These are phyloP conservation scores for Aaosphaeria pasadenensis DNA, from an alignment of 2,329 filamentous ascomycete species.

Conservation along the genomic window DNA sequence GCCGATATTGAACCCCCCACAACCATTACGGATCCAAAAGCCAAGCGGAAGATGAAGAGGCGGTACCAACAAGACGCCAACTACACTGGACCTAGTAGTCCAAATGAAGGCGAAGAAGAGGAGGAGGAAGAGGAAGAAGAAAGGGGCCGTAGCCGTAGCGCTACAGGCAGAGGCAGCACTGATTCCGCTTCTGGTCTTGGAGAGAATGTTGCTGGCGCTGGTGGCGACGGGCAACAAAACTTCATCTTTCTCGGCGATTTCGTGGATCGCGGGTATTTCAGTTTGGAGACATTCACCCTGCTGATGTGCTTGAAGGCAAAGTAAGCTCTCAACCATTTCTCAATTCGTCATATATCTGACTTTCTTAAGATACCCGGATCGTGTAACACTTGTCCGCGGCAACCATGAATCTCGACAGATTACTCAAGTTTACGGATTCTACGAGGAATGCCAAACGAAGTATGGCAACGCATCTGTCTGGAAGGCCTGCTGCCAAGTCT, in stretches of 20 bases:
- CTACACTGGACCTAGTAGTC: conserved; percentile 52
- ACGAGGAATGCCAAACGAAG: conserved; percentile 97
- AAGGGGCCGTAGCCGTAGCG: conserved; percentile 44
- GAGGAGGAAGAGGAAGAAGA: conserved; percentile 50
- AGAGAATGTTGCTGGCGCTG: conserved; percentile 34
- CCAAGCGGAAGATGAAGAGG: conserved; percentile 77
- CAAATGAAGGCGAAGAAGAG: conserved; percentile 49
- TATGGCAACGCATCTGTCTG: conserved; percentile 99
- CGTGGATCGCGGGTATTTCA: conserved; percentile 70
- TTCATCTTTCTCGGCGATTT: conserved; percentile 72
- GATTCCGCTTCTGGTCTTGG: conserved; percentile 42
- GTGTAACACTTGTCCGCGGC: conserved; percentile 69
- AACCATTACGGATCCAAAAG: conserved; percentile 81
- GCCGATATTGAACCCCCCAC: conserved; percentile 89
- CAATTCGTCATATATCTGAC: neutral
- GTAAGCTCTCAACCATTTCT: conserved; percentile 40
- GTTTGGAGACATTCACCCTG: conserved; percentile 67
- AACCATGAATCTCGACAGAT: conserved; percentile 99
- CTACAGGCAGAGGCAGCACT: conserved; percentile 37
- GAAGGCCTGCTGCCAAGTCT: conserved; percentile 99
- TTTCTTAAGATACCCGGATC: conserved; percentile 56
- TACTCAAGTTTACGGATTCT: conserved; percentile 98
- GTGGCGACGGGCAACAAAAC: conserved; percentile 61
- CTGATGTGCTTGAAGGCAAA: conserved; percentile 71
- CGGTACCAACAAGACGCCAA: conserved; percentile 49